These are phyloP conservation scores for Oryza brachyantha DNA, from an alignment of 176 grass and related monocot genomes.

Conservation along the genomic window DNA sequence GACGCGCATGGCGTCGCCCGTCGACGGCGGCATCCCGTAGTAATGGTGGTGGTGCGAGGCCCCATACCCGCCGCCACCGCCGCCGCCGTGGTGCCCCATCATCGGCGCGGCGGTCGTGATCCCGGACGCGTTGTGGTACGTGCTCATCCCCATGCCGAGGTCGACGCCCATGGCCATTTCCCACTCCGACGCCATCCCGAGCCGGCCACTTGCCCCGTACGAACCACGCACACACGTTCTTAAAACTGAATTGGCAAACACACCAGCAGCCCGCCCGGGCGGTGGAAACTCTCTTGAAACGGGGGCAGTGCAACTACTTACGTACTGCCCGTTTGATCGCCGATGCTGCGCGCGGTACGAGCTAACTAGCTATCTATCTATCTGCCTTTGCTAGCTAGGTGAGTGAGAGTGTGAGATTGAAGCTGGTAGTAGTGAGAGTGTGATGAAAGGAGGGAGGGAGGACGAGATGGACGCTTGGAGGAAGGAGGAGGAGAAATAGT, in stretches of 20 bases:
- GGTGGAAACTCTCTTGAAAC: slow-evolving; percentile 22
- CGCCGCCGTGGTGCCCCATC: slow-evolving; percentile 27
- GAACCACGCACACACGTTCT: not conserved
- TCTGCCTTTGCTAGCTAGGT: not conserved
- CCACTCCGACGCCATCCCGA: slow-evolving; percentile 71
- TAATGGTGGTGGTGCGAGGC: slow-evolving; percentile 40
- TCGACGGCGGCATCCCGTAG: slow-evolving; percentile 62
- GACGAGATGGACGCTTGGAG: no score
- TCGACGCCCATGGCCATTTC: slow-evolving; percentile 66
- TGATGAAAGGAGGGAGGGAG: not conserved
- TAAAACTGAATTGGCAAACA: not conserved
- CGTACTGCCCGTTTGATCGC: no score
- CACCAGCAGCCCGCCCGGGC: no score
- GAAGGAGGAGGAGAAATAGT: slow-evolving; percentile 44
- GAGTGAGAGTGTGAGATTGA: not conserved
- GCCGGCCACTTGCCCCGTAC: not conserved
- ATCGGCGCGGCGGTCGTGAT: slow-evolving; percentile 35
- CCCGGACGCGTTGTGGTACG: slow-evolving; percentile 45
- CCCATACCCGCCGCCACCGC: not conserved
- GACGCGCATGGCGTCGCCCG: slow-evolving; percentile 58
- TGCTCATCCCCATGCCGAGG: slow-evolving; percentile 63
- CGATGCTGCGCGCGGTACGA: not conserved
- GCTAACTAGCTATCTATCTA: slow-evolving; percentile 17
- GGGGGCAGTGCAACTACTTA: slow-evolving; percentile 29
- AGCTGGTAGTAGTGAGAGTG: not conserved